A percentile compares a stretch with the other conserved stretches of the same genome.
Conservation (phyloP, 2,329 filamentous ascomycete genomes). For the Sporothrix sp. region DNA sequence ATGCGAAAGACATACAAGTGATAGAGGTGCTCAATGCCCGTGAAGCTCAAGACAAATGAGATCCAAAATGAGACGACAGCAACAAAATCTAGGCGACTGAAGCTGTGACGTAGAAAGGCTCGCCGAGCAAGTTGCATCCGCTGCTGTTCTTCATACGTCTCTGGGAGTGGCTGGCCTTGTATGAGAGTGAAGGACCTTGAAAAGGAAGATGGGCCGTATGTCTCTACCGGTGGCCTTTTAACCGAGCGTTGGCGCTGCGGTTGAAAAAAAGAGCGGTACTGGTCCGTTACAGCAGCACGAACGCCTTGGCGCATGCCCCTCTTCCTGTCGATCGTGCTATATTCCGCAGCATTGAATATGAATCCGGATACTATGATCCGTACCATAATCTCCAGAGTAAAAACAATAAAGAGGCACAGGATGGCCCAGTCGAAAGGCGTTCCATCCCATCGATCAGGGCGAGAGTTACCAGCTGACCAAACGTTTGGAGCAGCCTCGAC, state of each 20-base stretch:
- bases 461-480: conserved; percentile 49
- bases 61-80: conserved; percentile 96
- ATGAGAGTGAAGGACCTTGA: conserved; percentile 71
- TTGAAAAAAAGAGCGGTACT: conserved; percentile 71
- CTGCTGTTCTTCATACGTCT: conserved; percentile 66
- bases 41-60: conserved; percentile 63
- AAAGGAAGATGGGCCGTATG: conserved; percentile 52
- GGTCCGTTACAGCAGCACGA: conserved; percentile 62
- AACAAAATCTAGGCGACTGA: conserved; percentile 90
- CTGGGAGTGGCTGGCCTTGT: conserved; percentile 48
- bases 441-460: conserved; percentile 56
- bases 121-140: conserved; percentile 77
- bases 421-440: conserved; percentile 69
- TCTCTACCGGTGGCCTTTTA: conserved; percentile 37
- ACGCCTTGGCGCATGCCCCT: conserved; percentile 65
- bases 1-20: conserved; percentile 90
- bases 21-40: conserved; percentile 55
- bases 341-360: conserved; percentile 80
- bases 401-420: conserved; percentile 74
- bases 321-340: conserved; percentile 78
- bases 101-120: conserved; percentile 88
- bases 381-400: conserved; percentile 74
- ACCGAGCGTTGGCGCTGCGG: conserved; percentile 64
- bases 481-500: conserved; percentile 71
- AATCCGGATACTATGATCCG: conserved; percentile 90